Percentiles rank a stretch among this genome's conserved stretches.
phyloP scores from a whole-genome alignment of 148 eudicot species.

The Rhododendron ovatum region DNA sequence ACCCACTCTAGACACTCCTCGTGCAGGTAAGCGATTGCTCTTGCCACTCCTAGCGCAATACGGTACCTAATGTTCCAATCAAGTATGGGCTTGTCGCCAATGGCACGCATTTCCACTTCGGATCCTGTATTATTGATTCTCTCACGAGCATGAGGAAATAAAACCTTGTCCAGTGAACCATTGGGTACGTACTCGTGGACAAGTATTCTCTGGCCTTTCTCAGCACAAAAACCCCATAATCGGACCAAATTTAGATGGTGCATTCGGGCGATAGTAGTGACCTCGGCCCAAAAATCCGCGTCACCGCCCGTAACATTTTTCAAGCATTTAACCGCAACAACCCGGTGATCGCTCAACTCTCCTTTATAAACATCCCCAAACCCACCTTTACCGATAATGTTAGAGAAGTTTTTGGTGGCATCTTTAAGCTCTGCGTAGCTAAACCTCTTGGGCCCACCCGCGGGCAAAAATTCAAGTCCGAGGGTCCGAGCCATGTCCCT shows the following conservation, averaged over 20 bases:
- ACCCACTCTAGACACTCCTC: slow-evolving; percentile 94
- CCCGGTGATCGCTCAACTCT: slow-evolving; percentile 56
- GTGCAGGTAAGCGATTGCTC: slow-evolving; percentile 85
- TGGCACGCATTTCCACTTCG: neutral
- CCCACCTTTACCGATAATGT: slow-evolving; percentile 60
- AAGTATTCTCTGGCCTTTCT: slow-evolving; percentile 64
- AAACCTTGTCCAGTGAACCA: slow-evolving; percentile 66
- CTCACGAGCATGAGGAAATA: slow-evolving; percentile 29
- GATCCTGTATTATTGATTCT: neutral
- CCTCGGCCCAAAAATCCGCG: slow-evolving; percentile 84
- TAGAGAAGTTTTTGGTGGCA: slow-evolving; percentile 62
- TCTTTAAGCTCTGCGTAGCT: slow-evolving; percentile 48
- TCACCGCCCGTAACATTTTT: slow-evolving; percentile 62
- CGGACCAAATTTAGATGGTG: slow-evolving; percentile 87
- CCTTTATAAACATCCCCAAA: slow-evolving; percentile 77
- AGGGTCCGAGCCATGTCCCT: slow-evolving; percentile 86
- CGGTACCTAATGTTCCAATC: slow-evolving; percentile 84
- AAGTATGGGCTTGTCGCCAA: slow-evolving; percentile 38
- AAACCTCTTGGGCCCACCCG: slow-evolving; percentile 72
- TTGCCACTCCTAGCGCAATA: slow-evolving; percentile 79
- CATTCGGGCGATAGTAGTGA: slow-evolving; percentile 86
- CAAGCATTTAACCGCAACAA: slow-evolving; percentile 71
- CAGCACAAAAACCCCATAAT: slow-evolving; percentile 88
- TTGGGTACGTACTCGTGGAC: slow-evolving; percentile 83
- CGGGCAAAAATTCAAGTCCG: slow-evolving; percentile 67